These are phyloP conservation scores for Yarrowia sp. DNA, from an alignment of 805 yeast genomes.

Conservation along the genomic window DNA sequence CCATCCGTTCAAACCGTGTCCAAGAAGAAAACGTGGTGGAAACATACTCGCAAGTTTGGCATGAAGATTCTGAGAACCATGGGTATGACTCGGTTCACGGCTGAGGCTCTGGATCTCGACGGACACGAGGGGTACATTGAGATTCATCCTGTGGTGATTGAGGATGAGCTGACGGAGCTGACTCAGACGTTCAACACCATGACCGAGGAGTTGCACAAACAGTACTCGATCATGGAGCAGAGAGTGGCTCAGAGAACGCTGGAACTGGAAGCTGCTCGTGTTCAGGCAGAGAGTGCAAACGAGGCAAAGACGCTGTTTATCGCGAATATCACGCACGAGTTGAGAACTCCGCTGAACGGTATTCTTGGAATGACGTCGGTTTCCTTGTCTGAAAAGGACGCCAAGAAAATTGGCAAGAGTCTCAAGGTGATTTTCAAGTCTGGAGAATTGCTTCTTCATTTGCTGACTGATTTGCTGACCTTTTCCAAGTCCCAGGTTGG, in stretches of 20 bases:
- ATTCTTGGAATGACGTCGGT: constrained; percentile 95
- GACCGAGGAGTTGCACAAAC: constrained; percentile 86
- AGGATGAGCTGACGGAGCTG: constrained; percentile 85
- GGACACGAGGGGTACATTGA: constrained; percentile 27
- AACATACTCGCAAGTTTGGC: background rate
- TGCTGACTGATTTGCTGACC: constrained; percentile 86
- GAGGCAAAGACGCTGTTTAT: constrained; percentile 93
- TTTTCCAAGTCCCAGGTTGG: constrained; percentile 88
- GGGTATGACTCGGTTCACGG: constrained; percentile 33
- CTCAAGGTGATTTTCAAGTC: constrained; percentile 83
- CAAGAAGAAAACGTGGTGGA: background rate
- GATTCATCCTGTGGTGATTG: constrained; percentile 41
- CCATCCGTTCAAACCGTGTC: background rate
- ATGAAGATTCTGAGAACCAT: constrained; percentile 18
- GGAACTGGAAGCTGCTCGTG: constrained; percentile 68
- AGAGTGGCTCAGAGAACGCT: constrained; percentile 85
- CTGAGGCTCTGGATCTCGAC: constrained; percentile 15
- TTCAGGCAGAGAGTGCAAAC: constrained; percentile 70
- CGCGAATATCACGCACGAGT: constrained; percentile 93
- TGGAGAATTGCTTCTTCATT: constrained; percentile 86
- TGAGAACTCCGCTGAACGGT: constrained; percentile 94
- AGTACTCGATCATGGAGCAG: constrained; percentile 84
- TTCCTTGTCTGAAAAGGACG: constrained; percentile 83
- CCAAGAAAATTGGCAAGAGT: constrained; percentile 68
- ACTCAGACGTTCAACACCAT: constrained; percentile 89